A percentile compares a stretch with the other conserved stretches of the same genome.
phyloP scores from a whole-genome alignment of 1,139 yeast genomes.

The Yamadazyma siamensis region DNA sequence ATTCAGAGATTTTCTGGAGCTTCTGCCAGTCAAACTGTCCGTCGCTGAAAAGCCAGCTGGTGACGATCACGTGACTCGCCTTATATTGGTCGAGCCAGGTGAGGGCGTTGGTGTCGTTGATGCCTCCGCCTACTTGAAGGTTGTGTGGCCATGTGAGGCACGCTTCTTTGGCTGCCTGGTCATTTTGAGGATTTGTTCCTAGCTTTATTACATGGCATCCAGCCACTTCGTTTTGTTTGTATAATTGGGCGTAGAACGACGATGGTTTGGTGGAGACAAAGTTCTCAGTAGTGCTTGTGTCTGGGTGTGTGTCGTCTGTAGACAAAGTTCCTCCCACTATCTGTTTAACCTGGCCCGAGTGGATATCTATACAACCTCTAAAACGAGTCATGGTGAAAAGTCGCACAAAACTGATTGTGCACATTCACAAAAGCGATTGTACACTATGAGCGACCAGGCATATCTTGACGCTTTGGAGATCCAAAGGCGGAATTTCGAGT shows the following conservation, averaged over 20 bases:
- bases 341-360: constrained; percentile 91
- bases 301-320: constrained; percentile 38
- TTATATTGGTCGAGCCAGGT: constrained; percentile 62
- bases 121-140: constrained; percentile 93
- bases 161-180: constrained; percentile 78
- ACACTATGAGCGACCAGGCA: constrained; percentile 31
- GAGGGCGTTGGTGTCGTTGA: constrained; percentile 66
- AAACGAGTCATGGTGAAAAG: constrained; percentile 82
- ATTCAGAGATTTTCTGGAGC: constrained; percentile 40
- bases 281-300: constrained; percentile 55
- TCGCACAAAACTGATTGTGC: no score
- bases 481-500: constrained; percentile 62
- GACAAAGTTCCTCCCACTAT: constrained; percentile 90
- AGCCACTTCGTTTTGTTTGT: constrained; percentile 48
- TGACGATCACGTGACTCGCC: constrained; percentile 85
- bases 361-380: constrained; percentile 94
- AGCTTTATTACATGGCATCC: constrained; percentile 94
- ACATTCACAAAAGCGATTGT: no score
- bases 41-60: constrained; percentile 81
- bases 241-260: constrained; percentile 71
- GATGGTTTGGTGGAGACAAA: constrained; percentile 78
- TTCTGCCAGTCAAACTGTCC: constrained; percentile 56
- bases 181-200: constrained; percentile 74
- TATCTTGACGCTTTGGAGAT: constrained; percentile 48
- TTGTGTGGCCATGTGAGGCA: constrained; percentile 67